Conservation (phyloP, 2,329 filamentous ascomycete genomes). For the Xylariales sp. region DNA sequence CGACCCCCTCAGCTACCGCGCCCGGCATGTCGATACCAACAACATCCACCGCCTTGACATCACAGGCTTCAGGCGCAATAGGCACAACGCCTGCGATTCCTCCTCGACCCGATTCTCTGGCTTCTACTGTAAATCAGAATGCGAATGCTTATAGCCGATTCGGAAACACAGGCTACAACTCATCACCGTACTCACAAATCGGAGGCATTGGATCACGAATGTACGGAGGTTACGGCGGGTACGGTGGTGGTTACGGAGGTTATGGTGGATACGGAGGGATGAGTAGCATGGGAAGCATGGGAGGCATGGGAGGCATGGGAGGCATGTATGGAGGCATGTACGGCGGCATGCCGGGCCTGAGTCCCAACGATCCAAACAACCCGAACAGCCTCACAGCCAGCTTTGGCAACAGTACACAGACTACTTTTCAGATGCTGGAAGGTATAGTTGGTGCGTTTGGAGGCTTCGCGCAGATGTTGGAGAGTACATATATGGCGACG, state of each 20-base stretch:
- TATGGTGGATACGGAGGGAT: constrained; percentile 46
- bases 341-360: constrained; percentile 40
- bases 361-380: constrained; percentile 67
- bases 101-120: constrained; percentile 72
- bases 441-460: constrained; percentile 95
- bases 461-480: constrained; percentile 97
- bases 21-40: constrained; percentile 36
- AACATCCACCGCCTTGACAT: constrained; percentile 33
- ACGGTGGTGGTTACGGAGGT: constrained; percentile 33
- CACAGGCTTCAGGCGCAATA: constrained; percentile 34
- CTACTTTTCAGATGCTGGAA: constrained; percentile 97
- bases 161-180: constrained; percentile 47
- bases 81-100: constrained; percentile 65
- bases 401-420: constrained; percentile 90
- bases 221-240: constrained; percentile 40
- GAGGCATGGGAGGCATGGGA: constrained; percentile 32
- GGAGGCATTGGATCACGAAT: constrained; percentile 25
- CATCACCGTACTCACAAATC: constrained; percentile 46
- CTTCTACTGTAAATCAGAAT: constrained; percentile 79
- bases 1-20: constrained; percentile 37
- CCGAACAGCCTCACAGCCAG: constrained; percentile 92
- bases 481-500: constrained; percentile 99
- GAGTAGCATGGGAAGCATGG: constrained; percentile 35
- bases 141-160: constrained; percentile 72
- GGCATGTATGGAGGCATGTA: constrained; percentile 27